Conservation (phyloP, 805 yeast genomes). For the Saturnispora diversa region DNA sequence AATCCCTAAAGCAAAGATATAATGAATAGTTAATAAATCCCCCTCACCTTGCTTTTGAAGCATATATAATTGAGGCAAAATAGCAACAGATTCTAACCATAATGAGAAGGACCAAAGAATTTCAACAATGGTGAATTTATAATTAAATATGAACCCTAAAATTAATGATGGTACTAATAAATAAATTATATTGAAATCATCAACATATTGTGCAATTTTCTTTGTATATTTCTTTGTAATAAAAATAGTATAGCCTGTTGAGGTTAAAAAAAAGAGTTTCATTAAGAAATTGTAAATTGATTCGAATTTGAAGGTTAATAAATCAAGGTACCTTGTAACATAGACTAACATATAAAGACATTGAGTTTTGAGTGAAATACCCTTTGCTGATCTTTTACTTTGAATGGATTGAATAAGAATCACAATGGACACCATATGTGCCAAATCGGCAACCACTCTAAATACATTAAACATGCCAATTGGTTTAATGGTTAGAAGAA, state of each 20-base stretch:
- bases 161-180: constrained; percentile 56
- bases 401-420: constrained; percentile 67
- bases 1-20: constrained; percentile 85
- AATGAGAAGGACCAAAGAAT: constrained; percentile 80
- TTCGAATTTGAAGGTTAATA: constrained; percentile 41
- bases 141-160: constrained; percentile 53
- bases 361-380: constrained; percentile 87
- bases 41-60: constrained; percentile 86
- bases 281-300: constrained; percentile 71
- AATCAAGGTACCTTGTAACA: constrained; percentile 62
- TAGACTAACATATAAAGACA: constrained; percentile 67
- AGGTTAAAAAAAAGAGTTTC: constrained; percentile 72
- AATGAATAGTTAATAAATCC: constrained; percentile 79
- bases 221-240: constrained; percentile 58
- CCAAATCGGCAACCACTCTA: constrained; percentile 52
- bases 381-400: constrained; percentile 58
- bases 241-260: constrained; percentile 68
- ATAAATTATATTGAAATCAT: constrained; percentile 66
- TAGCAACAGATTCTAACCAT: constrained; percentile 91
- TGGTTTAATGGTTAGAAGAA: not conserved
- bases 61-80: constrained; percentile 87
- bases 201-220: constrained; percentile 54
- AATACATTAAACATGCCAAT: constrained; percentile 33
- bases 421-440: constrained; percentile 74
- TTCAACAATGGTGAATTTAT: constrained; percentile 54